Conservation (phyloP, 148 eudicot genomes). For the Rhododendron kiyosumense region DNA sequence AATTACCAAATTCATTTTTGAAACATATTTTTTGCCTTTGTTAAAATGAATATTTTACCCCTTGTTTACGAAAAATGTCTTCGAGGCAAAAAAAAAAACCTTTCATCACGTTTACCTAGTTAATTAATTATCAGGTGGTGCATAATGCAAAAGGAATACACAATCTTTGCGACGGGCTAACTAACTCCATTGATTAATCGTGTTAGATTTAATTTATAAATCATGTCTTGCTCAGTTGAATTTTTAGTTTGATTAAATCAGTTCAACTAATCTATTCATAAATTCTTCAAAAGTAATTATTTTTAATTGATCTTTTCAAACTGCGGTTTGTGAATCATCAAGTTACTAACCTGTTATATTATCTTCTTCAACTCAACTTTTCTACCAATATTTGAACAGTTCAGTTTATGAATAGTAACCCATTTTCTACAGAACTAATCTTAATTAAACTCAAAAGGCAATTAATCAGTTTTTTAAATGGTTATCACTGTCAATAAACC, state of each 20-base stretch:
- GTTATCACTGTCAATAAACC: background rate
- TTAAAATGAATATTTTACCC: background rate
- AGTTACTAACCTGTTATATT: background rate
- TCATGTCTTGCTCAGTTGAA: background rate
- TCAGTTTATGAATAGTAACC: background rate
- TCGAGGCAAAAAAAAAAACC: background rate
- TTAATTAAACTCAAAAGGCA: background rate
- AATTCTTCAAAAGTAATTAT: background rate
- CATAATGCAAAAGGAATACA: background rate
- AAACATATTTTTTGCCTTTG: background rate
- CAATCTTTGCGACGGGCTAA: background rate
- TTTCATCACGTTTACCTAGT: background rate
- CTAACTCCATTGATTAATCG: background rate
- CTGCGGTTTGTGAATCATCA: background rate
- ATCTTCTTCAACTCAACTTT: background rate
- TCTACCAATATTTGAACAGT: background rate
- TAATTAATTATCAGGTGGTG: background rate
- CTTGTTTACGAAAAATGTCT: background rate
- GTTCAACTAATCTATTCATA: background rate
- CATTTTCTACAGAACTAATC: background rate
- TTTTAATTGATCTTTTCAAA: background rate
- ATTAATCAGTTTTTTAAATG: background rate
- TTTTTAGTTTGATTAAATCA: background rate
- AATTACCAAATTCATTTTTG: background rate
- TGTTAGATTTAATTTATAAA: background rate